Percentiles rank a stretch among this genome's conserved stretches.
These are phyloP conservation scores for Amanita molliuscula DNA, from an alignment of 768 basidiomycete species.

Conservation along the genomic window DNA sequence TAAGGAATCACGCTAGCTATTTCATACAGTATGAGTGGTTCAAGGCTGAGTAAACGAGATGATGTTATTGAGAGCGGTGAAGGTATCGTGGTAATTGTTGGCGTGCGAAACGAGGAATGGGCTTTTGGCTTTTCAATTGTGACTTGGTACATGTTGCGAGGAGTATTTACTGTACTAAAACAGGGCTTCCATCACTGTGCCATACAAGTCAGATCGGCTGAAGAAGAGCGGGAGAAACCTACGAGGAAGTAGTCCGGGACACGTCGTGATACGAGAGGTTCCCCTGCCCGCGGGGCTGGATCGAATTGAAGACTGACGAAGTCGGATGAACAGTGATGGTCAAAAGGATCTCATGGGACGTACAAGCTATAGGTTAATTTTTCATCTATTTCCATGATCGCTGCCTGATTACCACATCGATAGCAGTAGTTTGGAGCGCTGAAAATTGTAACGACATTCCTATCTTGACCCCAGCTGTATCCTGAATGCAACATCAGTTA, in stretches of 20 bases:
- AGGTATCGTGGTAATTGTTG: background rate
- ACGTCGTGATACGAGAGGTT: conserved; percentile 93
- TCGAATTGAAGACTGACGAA: conserved; percentile 91
- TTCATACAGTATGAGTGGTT: background rate
- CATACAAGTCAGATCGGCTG: background rate
- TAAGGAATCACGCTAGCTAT: background rate
- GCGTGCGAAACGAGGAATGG: background rate
- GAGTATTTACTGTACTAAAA: conserved; percentile 17
- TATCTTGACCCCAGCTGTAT: conserved; percentile 97
- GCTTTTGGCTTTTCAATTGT: conserved; percentile 5
- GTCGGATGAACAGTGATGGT: background rate
- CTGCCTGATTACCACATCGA: conserved; percentile 98
- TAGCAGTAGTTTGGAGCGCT: conserved; percentile 99
- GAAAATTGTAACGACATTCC: conserved; percentile 99
- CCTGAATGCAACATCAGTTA: conserved; percentile 27
- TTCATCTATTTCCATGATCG: conserved; percentile 99
- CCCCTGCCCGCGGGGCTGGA: conserved; percentile 96
- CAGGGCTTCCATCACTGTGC: conserved; percentile 13
- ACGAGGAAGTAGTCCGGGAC: conserved; percentile 94
- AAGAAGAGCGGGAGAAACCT: conserved; percentile 17
- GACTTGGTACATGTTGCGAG: conserved; percentile 15
- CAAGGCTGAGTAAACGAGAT: background rate
- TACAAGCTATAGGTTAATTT: conserved; percentile 91
- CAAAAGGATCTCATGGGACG: conserved; percentile 19
- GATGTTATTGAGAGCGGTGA: background rate